Evolutionary conservation across 192 early-diverging fungal genomes (phyloP).

Genomic region (Lobosporangium transversale): DNA sequence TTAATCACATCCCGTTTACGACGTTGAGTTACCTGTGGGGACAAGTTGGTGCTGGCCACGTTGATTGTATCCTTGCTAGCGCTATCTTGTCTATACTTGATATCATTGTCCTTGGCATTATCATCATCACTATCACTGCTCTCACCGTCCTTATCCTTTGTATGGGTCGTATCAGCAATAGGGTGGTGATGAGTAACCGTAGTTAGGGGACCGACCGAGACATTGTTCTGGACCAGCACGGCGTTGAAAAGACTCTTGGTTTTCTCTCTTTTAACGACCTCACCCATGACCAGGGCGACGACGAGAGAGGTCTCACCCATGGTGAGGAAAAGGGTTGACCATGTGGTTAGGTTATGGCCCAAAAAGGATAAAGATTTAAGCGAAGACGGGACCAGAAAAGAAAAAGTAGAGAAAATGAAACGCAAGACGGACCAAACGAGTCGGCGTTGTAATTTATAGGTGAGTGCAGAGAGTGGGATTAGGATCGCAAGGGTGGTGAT

Average conservation of each 20-base stretch:
- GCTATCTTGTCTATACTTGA: neutral
- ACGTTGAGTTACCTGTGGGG: neutral
- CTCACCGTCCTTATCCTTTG: neutral
- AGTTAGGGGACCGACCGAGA: slow-evolving; percentile 20
- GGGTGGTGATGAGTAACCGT: slow-evolving; percentile 7
- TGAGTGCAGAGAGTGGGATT: slow-evolving; percentile 31
- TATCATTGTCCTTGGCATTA: neutral
- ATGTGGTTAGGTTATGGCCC: slow-evolving; percentile 15
- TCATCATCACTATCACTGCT: neutral
- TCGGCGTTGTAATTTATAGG: slow-evolving; percentile 27
- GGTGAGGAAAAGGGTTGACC: slow-evolving; percentile 32
- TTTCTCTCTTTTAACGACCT: slow-evolving; percentile 28
- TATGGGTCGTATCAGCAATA: neutral
- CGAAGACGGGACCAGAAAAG: neutral
- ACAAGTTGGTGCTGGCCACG: neutral
- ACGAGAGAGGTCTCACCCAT: slow-evolving; percentile 34
- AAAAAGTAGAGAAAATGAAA: slow-evolving; percentile 3
- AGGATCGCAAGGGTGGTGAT: slow-evolving; percentile 28
- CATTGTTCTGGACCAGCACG: slow-evolving; percentile 11
- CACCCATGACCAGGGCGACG: slow-evolving; percentile 33
- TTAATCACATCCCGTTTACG: slow-evolving; percentile 15
- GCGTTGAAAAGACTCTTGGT: slow-evolving; percentile 20
- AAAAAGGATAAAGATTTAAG: slow-evolving; percentile 8
- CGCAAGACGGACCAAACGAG: slow-evolving; percentile 20
- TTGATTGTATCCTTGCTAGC: slow-evolving; percentile 12